phyloP scores from a whole-genome alignment of 2,329 filamentous ascomycete genomes.

The Fusarium secorum region DNA sequence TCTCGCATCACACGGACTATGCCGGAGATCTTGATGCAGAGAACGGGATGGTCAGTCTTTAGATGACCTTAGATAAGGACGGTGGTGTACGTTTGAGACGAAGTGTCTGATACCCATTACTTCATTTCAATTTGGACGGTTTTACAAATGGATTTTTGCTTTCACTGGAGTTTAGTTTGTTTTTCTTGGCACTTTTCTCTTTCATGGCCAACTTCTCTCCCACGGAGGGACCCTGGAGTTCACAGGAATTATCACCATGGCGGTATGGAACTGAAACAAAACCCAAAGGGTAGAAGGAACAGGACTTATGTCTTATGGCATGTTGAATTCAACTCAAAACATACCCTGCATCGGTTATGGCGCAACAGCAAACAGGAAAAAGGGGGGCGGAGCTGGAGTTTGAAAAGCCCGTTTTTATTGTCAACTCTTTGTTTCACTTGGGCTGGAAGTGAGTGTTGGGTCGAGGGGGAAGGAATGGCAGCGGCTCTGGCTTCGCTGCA shows the following conservation, averaged over 20 bases:
- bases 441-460: not conserved
- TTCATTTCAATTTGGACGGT: conserved; percentile 13
- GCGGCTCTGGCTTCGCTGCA: not conserved
- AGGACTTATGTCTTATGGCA: conserved; percentile 33
- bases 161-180: conserved; percentile 12
- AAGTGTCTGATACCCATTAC: conserved; percentile 33
- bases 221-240: conserved; percentile 30
- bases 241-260: conserved; percentile 12
- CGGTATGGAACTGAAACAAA: conserved; percentile 17
- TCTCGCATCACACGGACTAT: conserved; percentile 32
- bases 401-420: conserved; percentile 24
- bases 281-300: conserved; percentile 18
- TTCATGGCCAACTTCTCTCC: conserved; percentile 20
- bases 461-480: not conserved
- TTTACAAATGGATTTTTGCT: conserved; percentile 26
- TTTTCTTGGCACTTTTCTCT: conserved; percentile 1
- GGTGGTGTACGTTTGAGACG: conserved; percentile 14
- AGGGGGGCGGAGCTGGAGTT: conserved; percentile 28
- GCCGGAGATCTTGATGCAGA: conserved; percentile 41
- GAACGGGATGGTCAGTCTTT: conserved; percentile 48
- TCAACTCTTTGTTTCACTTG: conserved; percentile 8
- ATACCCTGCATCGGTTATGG: conserved; percentile 44
- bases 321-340: conserved; percentile 34
- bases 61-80: conserved; percentile 4
- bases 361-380: conserved; percentile 33